Percentiles rank a stretch among this genome's conserved stretches.
Evolutionary conservation across 352 stramenopile species (phyloP).

Genomic region (Halophytophthora batemanensis): DNA sequence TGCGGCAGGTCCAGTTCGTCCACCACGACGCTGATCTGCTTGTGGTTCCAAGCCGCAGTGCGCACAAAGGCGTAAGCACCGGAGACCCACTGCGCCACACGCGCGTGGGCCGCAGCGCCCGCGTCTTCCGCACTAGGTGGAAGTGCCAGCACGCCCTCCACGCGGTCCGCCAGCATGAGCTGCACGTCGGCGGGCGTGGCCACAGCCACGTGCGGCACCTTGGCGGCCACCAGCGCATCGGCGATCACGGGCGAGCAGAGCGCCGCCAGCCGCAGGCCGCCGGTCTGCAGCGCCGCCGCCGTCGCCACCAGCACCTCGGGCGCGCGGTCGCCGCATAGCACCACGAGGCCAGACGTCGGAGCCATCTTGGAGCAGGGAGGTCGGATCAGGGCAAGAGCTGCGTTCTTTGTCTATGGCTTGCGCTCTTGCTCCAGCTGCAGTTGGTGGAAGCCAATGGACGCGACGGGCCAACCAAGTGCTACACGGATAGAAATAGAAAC

Average conservation of each 20-base stretch:
- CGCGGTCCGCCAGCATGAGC: conserved; percentile 63
- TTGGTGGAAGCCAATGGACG: too few species aligned
- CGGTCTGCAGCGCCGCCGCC: conserved; percentile 46
- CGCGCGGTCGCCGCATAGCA: conserved; percentile 63
- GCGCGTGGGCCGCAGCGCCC: conserved; percentile 31
- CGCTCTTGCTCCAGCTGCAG: too few species aligned
- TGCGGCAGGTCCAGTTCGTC: conserved; percentile 54
- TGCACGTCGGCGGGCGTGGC: conserved; percentile 58
- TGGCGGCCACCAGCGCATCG: conserved; percentile 60
- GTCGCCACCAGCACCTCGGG: conserved; percentile 42
- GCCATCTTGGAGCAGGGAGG: conserved; percentile 20
- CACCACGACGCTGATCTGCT: conserved; percentile 81
- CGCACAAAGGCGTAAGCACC: conserved; percentile 79
- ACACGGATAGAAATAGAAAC: too few species aligned
- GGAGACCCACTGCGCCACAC: conserved; percentile 64
- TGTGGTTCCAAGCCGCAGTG: conserved; percentile 84
- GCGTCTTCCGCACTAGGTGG: conserved; percentile 30
- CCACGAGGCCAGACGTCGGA: conserved; percentile 46
- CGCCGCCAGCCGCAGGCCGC: conserved; percentile 59
- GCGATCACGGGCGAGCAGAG: conserved; percentile 52
- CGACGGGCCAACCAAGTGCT: too few species aligned
- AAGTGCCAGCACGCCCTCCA: conserved; percentile 65
- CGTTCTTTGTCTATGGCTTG: too few species aligned
- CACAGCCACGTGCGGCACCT: conserved; percentile 73
- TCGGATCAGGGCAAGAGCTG: not conserved